These are phyloP conservation scores for Hericium rajendrae DNA, from an alignment of 768 basidiomycete genomes.

Conservation along the genomic window DNA sequence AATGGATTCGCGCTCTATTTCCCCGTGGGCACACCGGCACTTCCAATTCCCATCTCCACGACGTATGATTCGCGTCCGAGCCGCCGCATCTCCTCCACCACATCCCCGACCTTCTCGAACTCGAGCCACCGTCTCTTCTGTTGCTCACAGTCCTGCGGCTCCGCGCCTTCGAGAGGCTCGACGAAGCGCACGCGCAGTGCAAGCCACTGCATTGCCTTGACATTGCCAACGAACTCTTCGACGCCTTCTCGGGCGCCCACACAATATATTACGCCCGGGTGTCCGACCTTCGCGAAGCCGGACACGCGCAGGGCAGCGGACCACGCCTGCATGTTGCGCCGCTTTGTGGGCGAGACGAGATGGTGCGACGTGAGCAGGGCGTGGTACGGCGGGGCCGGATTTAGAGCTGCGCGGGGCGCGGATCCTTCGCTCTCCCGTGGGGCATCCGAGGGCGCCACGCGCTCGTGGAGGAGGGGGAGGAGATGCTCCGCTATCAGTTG, in stretches of 20 bases:
- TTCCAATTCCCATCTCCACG: slow-evolving; percentile 59
- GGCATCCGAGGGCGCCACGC: neutral
- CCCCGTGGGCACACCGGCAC: slow-evolving; percentile 11
- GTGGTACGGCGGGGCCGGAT: slow-evolving; percentile 30
- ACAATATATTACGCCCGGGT: slow-evolving; percentile 72
- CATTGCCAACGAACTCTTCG: slow-evolving; percentile 54
- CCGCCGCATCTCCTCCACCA: neutral
- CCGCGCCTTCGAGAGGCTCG: slow-evolving; percentile 28
- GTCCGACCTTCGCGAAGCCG: slow-evolving; percentile 68
- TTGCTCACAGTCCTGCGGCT: neutral
- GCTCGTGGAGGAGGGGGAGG: slow-evolving; percentile 44
- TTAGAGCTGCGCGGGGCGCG: neutral
- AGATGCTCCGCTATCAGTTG: slow-evolving; percentile 49
- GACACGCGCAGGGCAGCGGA: slow-evolving; percentile 40
- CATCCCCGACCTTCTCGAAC: slow-evolving; percentile 28
- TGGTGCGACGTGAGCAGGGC: slow-evolving; percentile 68
- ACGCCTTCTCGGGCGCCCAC: slow-evolving; percentile 42
- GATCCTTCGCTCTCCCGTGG: neutral
- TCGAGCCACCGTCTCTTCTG: slow-evolving; percentile 38
- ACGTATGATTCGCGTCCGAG: slow-evolving; percentile 33
- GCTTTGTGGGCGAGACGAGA: slow-evolving; percentile 54
- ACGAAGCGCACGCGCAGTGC: slow-evolving; percentile 56
- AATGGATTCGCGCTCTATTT: neutral
- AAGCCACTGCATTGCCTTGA: slow-evolving; percentile 74
- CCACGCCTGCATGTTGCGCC: slow-evolving; percentile 48